Conservation (phyloP, 202 grass and related monocot species). For the Tripidium arundinaceum region DNA sequence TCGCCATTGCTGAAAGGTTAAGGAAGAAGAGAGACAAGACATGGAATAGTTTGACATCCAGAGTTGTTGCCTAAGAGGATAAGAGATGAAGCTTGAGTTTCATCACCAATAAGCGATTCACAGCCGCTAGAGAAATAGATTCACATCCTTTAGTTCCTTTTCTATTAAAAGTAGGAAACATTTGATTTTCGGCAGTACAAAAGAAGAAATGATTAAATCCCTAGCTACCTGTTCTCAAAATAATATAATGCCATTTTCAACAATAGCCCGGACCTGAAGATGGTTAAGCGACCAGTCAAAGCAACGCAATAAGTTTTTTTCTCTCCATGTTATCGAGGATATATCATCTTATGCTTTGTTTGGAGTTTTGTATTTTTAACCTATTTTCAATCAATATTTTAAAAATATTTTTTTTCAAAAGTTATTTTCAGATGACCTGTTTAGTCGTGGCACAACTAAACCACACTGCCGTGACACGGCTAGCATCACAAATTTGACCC, state of each 20-base stretch:
- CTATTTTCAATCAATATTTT: too few relatives aligned
- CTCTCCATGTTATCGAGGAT: too few relatives aligned
- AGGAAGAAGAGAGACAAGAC: slow-evolving; percentile 42
- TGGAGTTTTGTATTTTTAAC: too few relatives aligned
- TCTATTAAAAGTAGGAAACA: not conserved
- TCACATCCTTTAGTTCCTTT: not conserved
- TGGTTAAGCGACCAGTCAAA: too few relatives aligned
- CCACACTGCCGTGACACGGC: too few relatives aligned
- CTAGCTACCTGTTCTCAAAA: not conserved
- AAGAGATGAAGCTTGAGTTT: slow-evolving; percentile 10
- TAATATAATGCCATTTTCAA: not conserved
- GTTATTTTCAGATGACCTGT: too few relatives aligned
- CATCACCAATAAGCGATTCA: not conserved
- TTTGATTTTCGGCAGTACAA: not conserved
- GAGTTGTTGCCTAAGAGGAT: slow-evolving; percentile 15
- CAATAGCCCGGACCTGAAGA: not conserved
- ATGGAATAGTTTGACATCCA: slow-evolving; percentile 21
- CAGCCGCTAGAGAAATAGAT: not conserved
- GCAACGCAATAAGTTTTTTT: too few relatives aligned
- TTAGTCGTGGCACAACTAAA: too few relatives aligned
- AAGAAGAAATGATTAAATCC: not conserved
- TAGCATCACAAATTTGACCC: too few relatives aligned
- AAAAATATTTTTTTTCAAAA: too few relatives aligned
- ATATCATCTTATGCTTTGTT: too few relatives aligned
- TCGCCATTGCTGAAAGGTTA: slow-evolving; percentile 57